Evolutionary conservation across 1,284 basidiomycete species (phyloP), one percentile per base, ranked within the genome.

Genomic region (Pisolithus thermaeus): DNA sequence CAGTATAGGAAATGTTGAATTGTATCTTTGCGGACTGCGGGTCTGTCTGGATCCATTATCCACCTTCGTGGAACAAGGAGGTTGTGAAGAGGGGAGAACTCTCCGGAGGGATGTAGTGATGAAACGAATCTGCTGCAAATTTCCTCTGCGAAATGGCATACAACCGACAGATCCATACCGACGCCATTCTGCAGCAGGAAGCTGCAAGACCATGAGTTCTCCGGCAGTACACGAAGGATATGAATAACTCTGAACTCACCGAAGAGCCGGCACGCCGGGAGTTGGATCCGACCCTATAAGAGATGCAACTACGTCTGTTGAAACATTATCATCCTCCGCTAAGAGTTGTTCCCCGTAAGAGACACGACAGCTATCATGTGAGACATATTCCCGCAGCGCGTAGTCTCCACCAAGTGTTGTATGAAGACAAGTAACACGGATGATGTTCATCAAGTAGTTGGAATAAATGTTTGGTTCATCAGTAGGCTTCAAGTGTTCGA

Each of bases 131-230:
- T 67, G 1, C 67, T 66, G 35, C 71, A 68, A 0, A 80, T 57
- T 22, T 65, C 60, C 43, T 82, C 81, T 35, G 78, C 52, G 23
- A 74, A 59, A 46, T 78, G 71, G 49, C 77, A 79, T 1, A 81
- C 58, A 1, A 73, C 64, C 7, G 65, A 70, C 23, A 76, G 61
- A 47, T 78, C 67, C 18, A 79, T 61, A 27, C 14, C 14, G 8
- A 28, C 11, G n/a, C 23, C 42, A 8, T 30, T n/a, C 6, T 16
- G 23, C 4, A 43, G 25, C 6, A 43, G 4, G 23, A 16, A 43
- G 14, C 42, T 43, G n/a, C 27, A 18, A 28, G n/a, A 6, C 12
- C 14, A 35, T 23, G 8, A 16, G 7, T 2, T 23, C 20, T n/a
- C n/a, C n/a, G n/a, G n/a, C n/a, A n/a, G n/a, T n/a, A n/a, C n/a